Evolutionary conservation across 2,329 filamentous ascomycete species (phyloP).

Genomic region (Neoascochyta sp.): DNA sequence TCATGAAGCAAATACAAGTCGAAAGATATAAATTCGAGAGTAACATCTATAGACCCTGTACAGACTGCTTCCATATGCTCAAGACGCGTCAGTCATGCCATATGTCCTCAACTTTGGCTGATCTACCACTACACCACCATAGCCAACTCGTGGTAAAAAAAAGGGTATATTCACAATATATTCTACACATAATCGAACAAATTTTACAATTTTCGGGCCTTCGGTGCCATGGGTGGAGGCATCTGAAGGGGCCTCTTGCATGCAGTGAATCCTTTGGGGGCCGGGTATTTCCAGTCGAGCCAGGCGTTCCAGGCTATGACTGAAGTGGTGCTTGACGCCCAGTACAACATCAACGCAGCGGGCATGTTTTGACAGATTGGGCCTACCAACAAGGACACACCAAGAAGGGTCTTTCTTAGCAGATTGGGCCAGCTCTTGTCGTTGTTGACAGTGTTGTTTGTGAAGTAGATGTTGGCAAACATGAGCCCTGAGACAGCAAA

Average conservation of each 20-base stretch:
- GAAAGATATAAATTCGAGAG: no score
- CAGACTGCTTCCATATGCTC: no score
- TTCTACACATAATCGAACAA: no score
- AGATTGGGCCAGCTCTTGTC: slow-evolving; percentile 13
- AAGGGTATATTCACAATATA: no score
- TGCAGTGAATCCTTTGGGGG: slow-evolving; percentile 17
- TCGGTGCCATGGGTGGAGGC: slow-evolving; percentile 8
- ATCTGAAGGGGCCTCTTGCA: slow-evolving; percentile 30
- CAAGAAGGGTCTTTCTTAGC: slow-evolving; percentile 25
- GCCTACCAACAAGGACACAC: slow-evolving; percentile 30
- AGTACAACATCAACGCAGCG: slow-evolving; percentile 43
- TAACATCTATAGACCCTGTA: no score
- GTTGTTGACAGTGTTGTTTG: slow-evolving; percentile 17
- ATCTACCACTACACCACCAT: no score
- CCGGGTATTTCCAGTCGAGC: slow-evolving; percentile 31
- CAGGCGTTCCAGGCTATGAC: slow-evolving; percentile 34
- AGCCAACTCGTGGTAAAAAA: no score
- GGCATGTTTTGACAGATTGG: slow-evolving; percentile 37
- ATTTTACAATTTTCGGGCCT: slow-evolving; percentile 7
- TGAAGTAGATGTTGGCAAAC: slow-evolving; percentile 45
- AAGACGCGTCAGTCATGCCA: no score
- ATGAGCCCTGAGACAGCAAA: slow-evolving; percentile 48
- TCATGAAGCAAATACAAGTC: no score
- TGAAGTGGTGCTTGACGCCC: slow-evolving; percentile 33
- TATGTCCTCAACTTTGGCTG: no score